Conservation (phyloP, 2,329 filamentous ascomycete genomes). For the Diaporthe velutina region DNA sequence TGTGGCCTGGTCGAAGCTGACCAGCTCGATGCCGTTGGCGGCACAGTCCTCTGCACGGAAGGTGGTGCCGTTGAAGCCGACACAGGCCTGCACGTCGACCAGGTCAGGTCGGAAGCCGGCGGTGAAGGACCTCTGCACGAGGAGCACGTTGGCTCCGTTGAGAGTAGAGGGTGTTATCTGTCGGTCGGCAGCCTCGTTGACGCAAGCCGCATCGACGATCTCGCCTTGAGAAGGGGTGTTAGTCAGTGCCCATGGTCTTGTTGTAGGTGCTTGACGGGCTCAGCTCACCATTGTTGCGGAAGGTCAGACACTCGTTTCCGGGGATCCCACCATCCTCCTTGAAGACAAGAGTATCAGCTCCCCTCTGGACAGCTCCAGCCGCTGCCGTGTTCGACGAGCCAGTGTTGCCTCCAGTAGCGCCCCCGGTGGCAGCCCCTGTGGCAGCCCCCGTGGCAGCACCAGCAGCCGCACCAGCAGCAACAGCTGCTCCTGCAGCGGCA, state of each 20-base stretch:
- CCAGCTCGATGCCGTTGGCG: slow-evolving; percentile 42
- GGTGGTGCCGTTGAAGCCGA: slow-evolving; percentile 55
- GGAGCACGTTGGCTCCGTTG: slow-evolving; percentile 49
- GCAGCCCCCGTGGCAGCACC: neutral
- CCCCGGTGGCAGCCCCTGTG: slow-evolving; percentile 9
- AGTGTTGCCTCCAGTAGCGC: slow-evolving; percentile 11
- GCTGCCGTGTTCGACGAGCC: slow-evolving; percentile 21
- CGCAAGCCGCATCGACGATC: slow-evolving; percentile 57
- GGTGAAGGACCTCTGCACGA: slow-evolving; percentile 53
- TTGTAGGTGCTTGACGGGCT: neutral
- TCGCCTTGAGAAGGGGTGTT: slow-evolving; percentile 47
- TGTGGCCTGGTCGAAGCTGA: slow-evolving; percentile 44
- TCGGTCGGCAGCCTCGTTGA: slow-evolving; percentile 52
- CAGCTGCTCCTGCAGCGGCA: neutral
- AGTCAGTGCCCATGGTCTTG: neutral
- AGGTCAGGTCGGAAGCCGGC: slow-evolving; percentile 55
- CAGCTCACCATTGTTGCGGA: slow-evolving; percentile 54
- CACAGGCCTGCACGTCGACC: slow-evolving; percentile 52
- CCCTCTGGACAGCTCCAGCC: slow-evolving; percentile 17
- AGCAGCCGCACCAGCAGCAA: neutral
- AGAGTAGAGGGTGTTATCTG: slow-evolving; percentile 54
- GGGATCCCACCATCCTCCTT: slow-evolving; percentile 53
- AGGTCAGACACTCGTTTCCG: slow-evolving; percentile 54
- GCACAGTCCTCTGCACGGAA: slow-evolving; percentile 54
- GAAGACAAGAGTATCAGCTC: slow-evolving; percentile 51